These are phyloP conservation scores for Phytophthora quininea DNA, from an alignment of 352 stramenopile species.

Conservation along the genomic window DNA sequence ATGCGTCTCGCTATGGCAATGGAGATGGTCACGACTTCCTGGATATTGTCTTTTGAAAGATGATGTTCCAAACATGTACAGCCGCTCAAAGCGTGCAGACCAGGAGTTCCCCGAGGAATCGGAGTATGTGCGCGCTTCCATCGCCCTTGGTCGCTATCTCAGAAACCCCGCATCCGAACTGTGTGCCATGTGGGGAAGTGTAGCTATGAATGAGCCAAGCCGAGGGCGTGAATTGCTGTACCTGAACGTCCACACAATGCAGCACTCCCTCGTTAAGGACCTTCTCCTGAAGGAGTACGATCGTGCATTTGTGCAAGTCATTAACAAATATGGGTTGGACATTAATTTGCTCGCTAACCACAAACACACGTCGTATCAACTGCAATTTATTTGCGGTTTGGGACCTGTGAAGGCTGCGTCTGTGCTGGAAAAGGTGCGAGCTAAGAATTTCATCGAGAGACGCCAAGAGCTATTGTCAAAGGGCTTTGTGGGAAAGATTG, in stretches of 20 bases:
- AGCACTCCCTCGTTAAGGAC: constrained; percentile 87
- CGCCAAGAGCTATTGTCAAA: constrained; percentile 88
- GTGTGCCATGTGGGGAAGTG: constrained; percentile 87
- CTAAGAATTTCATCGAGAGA: constrained; percentile 87
- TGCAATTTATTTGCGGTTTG: constrained; percentile 89
- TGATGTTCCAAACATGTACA: constrained; percentile 90
- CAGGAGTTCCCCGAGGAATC: constrained; percentile 87
- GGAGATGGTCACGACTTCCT: constrained; percentile 84
- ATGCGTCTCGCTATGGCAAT: constrained; percentile 75
- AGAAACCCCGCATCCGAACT: constrained; percentile 87
- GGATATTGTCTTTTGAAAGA: constrained; percentile 91
- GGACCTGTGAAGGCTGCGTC: constrained; percentile 82
- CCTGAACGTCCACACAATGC: constrained; percentile 86
- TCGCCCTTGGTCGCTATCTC: constrained; percentile 81
- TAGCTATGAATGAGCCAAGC: constrained; percentile 77
- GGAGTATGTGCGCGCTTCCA: constrained; percentile 75
- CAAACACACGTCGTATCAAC: constrained; percentile 86
- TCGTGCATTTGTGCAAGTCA: constrained; percentile 81
- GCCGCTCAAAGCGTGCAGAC: constrained; percentile 82
- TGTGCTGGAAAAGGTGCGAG: constrained; percentile 83
- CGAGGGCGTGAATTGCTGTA: constrained; percentile 85
- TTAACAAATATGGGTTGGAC: constrained; percentile 90
- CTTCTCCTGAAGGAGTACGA: constrained; percentile 87
- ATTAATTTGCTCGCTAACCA: constrained; percentile 91
- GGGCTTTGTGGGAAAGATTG: constrained; percentile 82